phyloP scores from a whole-genome alignment of 345 rosid species.

The Reutealis trisperma region DNA sequence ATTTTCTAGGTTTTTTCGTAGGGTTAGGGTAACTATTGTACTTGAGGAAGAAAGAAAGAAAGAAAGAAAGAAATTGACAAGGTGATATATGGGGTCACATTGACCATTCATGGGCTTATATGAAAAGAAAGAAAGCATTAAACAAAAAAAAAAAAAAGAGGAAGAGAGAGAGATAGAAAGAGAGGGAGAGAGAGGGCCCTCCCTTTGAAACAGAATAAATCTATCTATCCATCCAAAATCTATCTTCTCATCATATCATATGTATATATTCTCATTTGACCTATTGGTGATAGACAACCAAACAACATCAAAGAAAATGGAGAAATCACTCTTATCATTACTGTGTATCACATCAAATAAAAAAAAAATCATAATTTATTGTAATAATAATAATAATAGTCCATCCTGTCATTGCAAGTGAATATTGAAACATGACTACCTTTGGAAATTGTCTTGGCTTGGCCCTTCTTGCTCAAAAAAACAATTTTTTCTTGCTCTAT shows the following conservation, averaged over 20 bases:
- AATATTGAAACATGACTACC: constrained; percentile 14
- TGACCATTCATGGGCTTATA: constrained; percentile 19
- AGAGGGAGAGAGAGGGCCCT: not conserved
- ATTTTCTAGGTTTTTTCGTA: not conserved
- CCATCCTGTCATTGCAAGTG: constrained; percentile 10
- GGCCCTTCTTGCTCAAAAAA: not conserved
- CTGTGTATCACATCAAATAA: not conserved
- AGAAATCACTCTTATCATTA: not conserved
- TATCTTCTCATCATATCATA: not conserved
- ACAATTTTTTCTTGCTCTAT: too few relatives aligned
- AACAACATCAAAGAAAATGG: not conserved
- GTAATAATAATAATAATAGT: not conserved
- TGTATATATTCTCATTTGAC: constrained; percentile 4
- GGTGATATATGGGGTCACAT: not conserved
- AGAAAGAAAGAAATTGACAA: not conserved
- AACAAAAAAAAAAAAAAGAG: not conserved
- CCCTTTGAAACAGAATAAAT: not conserved
- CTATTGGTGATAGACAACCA: constrained; percentile 13
- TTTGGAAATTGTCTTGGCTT: constrained; percentile 14
- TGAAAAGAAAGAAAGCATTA: not conserved
- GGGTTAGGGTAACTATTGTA: constrained; percentile 9
- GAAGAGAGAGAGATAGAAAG: not conserved
- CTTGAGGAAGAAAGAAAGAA: not conserved
- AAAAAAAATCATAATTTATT: not conserved
- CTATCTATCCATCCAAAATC: not conserved